Evolutionary conservation across 805 yeast species (phyloP).

Genomic region (Sugiyamaella smithiae): DNA sequence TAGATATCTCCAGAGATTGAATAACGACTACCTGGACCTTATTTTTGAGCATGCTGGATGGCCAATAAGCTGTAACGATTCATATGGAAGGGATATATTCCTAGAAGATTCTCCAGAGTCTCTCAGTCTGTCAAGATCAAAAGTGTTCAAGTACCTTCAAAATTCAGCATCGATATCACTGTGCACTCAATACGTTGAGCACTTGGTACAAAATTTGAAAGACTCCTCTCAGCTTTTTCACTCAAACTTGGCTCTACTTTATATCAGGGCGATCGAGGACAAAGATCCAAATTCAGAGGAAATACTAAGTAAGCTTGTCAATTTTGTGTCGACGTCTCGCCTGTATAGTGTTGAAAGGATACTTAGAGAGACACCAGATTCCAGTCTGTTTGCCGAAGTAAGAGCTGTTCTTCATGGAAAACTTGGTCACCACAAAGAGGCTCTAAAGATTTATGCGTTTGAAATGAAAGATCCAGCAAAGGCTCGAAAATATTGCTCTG

Average conservation of each 20-base stretch:
- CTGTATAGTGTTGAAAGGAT: constrained; percentile 42
- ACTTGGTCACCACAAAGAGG: constrained; percentile 58
- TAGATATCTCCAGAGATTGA: constrained; percentile 23
- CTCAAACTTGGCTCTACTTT: constrained; percentile 45
- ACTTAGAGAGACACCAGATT: constrained; percentile 29
- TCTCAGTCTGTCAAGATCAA: constrained; percentile 51
- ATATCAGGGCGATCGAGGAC: constrained; percentile 37
- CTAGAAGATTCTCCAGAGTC: constrained; percentile 62
- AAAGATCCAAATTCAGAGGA: constrained; percentile 18
- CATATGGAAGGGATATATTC: constrained; percentile 52
- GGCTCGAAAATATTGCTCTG: constrained; percentile 62
- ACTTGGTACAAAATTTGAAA: constrained; percentile 42
- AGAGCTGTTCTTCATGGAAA: constrained; percentile 57
- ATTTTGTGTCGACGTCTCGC: constrained; percentile 36
- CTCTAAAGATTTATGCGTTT: constrained; percentile 58
- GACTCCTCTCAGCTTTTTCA: constrained; percentile 41
- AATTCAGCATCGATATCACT: constrained; percentile 23
- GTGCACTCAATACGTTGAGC: constrained; percentile 51
- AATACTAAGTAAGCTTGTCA: constrained; percentile 33
- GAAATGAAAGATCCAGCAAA: constrained; percentile 53
- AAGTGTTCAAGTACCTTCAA: constrained; percentile 53
- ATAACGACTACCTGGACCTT: constrained; percentile 44
- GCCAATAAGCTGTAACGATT: constrained; percentile 42
- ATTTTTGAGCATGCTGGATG: constrained; percentile 56
- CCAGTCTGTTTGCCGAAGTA: constrained; percentile 37